phyloP scores from a whole-genome alignment of 116 monocot genomes.

The Dioscorea cayenensis region DNA sequence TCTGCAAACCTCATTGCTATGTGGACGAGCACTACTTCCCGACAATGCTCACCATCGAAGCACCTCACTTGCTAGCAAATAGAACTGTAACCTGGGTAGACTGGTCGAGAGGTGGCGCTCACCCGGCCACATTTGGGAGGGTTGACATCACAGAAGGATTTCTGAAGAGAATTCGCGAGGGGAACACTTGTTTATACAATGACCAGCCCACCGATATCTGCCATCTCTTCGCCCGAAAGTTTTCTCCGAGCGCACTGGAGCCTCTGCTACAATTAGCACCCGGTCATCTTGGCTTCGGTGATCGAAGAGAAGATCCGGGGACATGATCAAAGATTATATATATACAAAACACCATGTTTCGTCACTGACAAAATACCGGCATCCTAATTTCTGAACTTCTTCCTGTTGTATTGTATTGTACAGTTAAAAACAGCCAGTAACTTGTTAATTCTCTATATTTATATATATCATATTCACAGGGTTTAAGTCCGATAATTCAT shows the following conservation, averaged over 20 bases:
- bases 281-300: slow-evolving; percentile 3
- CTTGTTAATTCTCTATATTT: too few relatives aligned
- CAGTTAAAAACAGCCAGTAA: too few relatives aligned
- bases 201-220: background rate
- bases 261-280: slow-evolving; percentile 13
- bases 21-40: slow-evolving; percentile 21
- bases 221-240: slow-evolving; percentile 10
- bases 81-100: slow-evolving; percentile 13
- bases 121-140: slow-evolving; percentile 14
- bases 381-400: too few relatives aligned
- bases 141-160: slow-evolving; percentile 12
- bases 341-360: too few relatives aligned
- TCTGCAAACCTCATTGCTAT: slow-evolving; percentile 13
- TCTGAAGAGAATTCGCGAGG: slow-evolving; percentile 8
- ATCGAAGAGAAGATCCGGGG: background rate
- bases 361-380: too few relatives aligned
- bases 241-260: slow-evolving; percentile 5
- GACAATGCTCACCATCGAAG: slow-evolving; percentile 11
- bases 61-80: slow-evolving; percentile 7
- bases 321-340: too few relatives aligned
- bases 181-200: slow-evolving; percentile 8
- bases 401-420: too few relatives aligned
- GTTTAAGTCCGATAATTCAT: too few relatives aligned
- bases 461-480: too few relatives aligned
- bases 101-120: slow-evolving; percentile 14